Evolutionary conservation across 768 basidiomycete species (phyloP).

Genomic region (Kockovaella imperatae): DNA sequence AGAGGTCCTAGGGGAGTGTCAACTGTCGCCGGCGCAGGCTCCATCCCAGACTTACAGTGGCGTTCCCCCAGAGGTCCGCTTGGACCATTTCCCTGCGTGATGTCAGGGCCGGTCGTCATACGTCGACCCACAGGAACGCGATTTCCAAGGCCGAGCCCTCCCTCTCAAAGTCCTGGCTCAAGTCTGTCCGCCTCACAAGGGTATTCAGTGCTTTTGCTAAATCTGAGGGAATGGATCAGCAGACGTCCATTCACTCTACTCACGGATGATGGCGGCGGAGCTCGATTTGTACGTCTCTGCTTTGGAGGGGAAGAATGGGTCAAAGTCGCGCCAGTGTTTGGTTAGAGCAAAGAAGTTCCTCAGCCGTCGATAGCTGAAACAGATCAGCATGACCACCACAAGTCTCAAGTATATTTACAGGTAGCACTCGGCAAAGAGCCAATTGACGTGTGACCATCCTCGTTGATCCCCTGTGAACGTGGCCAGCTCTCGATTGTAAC

Average conservation of each 20-base stretch:
- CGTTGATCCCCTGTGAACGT: slow-evolving; percentile 51
- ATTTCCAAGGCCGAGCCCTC: slow-evolving; percentile 36
- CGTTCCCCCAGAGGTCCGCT: slow-evolving; percentile 70
- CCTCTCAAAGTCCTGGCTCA: slow-evolving; percentile 19
- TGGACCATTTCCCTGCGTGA: slow-evolving; percentile 41
- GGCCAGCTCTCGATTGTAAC: slow-evolving; percentile 69
- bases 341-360: slow-evolving; percentile 65
- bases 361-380: slow-evolving; percentile 67
- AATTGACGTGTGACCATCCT: slow-evolving; percentile 80
- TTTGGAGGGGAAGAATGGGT: slow-evolving; percentile 79
- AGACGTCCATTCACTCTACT: slow-evolving; percentile 33
- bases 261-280: slow-evolving; percentile 67
- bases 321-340: slow-evolving; percentile 62
- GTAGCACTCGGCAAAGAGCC: slow-evolving; percentile 90
- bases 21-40: too few species aligned
- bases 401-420: slow-evolving; percentile 8
- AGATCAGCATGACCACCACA: background rate
- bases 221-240: slow-evolving; percentile 18
- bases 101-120: background rate
- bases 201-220: slow-evolving; percentile 36
- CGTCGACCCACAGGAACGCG: slow-evolving; percentile 35
- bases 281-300: slow-evolving; percentile 72
- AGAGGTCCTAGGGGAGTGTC: slow-evolving; percentile 68
- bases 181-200: slow-evolving; percentile 26
- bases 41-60: slow-evolving; percentile 56